Evolutionary conservation across 1,139 yeast species (phyloP), one percentile per base, ranked within the genome.

Genomic region (Blastobotrys petasosporus): DNA sequence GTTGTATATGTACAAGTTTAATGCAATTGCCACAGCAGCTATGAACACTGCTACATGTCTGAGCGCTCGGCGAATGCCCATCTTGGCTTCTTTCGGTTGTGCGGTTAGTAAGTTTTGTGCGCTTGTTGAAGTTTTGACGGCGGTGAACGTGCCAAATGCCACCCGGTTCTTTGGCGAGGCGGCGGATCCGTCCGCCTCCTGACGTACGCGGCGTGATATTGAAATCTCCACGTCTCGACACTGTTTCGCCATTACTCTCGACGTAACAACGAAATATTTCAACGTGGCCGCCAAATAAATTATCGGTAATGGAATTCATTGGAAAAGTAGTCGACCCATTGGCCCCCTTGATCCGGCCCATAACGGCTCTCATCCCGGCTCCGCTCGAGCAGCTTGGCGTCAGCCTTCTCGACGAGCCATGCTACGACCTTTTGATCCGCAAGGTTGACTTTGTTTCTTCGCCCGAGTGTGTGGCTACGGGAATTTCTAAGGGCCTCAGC

Each of bases 401-500:
- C 13, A 37, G 43, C 25, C 44, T 55, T 42, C 50, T 59, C 16
- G 59, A 54, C 7, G 47, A 48, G 29, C 53, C 50, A 25, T 58
- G 62, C 48, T 57, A 54, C 45, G 54, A 54, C 33, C 38, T 45
- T 30, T 47, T 60, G 37, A 41, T 60, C 30, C 49, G 54, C 7
- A 42, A 52, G n/a, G 61, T 57, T 28, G 62, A 60, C 42, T 54
- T 61, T 44, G 54, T 51, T 28, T 53, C 60, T 7, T 43, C 52
- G 28, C 62, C 64, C 13, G 59, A 54, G 16, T 63, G 67, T 41
- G 53, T 59, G n/a, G 50, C 57, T 13, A 52, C 59, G 23, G 59
- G 61, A 23, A 47, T 67, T 34, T 54, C 67, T 8, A 62, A 64
- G 40, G 62, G 62, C 1, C 52, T 69, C 32, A 65, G 69, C 12